These are phyloP conservation scores for Saturnispora mendoncae DNA, from an alignment of 805 yeast species.

Conservation along the genomic window DNA sequence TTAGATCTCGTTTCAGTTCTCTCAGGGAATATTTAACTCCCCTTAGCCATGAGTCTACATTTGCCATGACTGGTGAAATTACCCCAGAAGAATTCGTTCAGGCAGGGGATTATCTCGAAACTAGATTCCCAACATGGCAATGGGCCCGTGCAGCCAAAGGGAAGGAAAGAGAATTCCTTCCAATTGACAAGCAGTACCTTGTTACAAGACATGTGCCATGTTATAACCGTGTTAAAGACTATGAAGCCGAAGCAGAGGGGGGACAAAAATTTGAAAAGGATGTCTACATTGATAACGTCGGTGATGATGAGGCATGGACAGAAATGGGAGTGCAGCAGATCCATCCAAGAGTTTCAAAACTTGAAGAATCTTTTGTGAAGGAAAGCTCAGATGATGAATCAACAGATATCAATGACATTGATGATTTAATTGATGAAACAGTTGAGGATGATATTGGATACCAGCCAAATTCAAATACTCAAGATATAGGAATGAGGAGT, in stretches of 20 bases:
- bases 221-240: conserved; percentile 55
- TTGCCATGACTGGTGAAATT: conserved; percentile 78
- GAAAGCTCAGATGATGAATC: conserved; percentile 14
- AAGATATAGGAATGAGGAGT: conserved; percentile 44
- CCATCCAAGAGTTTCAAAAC: background rate
- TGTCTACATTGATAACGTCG: conserved; percentile 1
- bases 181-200: conserved; percentile 76
- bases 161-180: conserved; percentile 60
- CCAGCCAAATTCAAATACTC: conserved; percentile 16
- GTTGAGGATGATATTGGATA: conserved; percentile 25
- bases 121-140: conserved; percentile 94
- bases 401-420: conserved; percentile 35
- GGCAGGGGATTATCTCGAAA: conserved; percentile 89
- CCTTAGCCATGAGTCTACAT: conserved; percentile 76
- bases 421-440: conserved; percentile 29
- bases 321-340: background rate
- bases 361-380: conserved; percentile 8
- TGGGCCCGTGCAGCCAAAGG: conserved; percentile 63
- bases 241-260: conserved; percentile 30
- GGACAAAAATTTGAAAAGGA: conserved; percentile 16
- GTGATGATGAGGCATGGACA: conserved; percentile 6
- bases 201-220: conserved; percentile 89
- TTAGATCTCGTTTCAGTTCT: conserved; percentile 72
- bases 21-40: conserved; percentile 93
- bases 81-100: conserved; percentile 91